phyloP scores from a whole-genome alignment of 441 rosid species.

The Jatropha multifida region DNA sequence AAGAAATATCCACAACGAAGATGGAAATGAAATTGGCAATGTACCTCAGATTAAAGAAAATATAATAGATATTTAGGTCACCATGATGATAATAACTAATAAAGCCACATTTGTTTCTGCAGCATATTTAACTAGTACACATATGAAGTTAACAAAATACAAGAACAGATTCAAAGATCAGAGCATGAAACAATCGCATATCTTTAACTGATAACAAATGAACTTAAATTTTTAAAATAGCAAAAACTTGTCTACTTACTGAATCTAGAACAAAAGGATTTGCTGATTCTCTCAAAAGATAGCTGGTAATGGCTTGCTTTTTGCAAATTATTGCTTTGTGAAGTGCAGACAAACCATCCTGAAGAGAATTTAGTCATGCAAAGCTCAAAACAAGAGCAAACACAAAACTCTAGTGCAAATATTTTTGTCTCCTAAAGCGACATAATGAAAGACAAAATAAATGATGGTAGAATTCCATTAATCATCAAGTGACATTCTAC shows the following conservation, averaged over 20 bases:
- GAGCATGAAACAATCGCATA: background rate
- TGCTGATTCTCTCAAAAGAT: conserved; percentile 86
- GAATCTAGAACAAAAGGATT: conserved; percentile 74
- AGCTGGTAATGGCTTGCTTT: conserved; percentile 79
- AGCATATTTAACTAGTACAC: background rate
- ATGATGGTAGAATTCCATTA: background rate
- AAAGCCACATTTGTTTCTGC: background rate
- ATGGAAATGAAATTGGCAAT: background rate
- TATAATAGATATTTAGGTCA: background rate
- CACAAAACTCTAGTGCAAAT: background rate
- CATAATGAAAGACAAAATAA: background rate
- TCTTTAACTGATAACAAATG: conserved; percentile 2
- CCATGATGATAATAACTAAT: background rate
- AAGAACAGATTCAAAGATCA: background rate
- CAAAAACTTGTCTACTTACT: conserved; percentile 36
- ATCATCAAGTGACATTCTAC: conserved; percentile 3
- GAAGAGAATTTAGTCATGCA: conserved; percentile 27
- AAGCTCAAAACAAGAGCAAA: conserved; percentile 8
- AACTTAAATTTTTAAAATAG: background rate
- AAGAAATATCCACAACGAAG: background rate
- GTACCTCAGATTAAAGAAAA: background rate
- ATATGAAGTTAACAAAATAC: background rate
- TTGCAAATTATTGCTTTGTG: conserved; percentile 80
- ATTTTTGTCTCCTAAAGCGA: background rate
- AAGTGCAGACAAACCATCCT: conserved; percentile 83